These are phyloP conservation scores for Trypanosomatidae sp. DNA, from an alignment of 208 protist species.

Conservation along the genomic window DNA sequence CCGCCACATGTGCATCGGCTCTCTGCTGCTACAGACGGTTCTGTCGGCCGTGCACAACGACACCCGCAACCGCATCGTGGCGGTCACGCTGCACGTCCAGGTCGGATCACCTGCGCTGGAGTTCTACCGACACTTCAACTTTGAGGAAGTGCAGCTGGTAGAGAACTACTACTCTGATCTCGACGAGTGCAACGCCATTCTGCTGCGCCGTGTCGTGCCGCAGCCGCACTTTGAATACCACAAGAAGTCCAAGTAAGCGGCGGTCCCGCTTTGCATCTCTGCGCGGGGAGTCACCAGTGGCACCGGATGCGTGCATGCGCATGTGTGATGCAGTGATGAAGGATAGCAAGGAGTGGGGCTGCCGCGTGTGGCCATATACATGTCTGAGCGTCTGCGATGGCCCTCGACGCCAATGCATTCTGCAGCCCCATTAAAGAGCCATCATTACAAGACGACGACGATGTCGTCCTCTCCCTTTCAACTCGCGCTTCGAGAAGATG, in stretches of 20 bases:
- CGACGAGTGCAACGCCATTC: constrained; percentile 68
- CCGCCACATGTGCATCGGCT: constrained; percentile 85
- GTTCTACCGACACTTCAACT: constrained; percentile 87
- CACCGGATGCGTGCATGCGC: background rate
- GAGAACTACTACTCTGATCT: constrained; percentile 87
- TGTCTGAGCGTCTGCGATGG: background rate
- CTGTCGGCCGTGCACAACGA: constrained; percentile 58
- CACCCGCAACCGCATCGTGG: constrained; percentile 41
- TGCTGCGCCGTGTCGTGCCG: constrained; percentile 57
- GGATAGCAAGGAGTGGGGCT: background rate
- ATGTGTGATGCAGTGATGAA: background rate
- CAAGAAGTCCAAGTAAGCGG: constrained; percentile 36
- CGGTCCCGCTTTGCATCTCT: background rate
- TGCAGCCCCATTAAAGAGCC: background rate
- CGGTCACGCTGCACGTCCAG: constrained; percentile 86
- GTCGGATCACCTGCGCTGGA: constrained; percentile 69
- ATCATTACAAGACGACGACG: background rate
- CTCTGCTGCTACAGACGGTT: constrained; percentile 59
- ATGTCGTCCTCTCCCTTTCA: background rate
- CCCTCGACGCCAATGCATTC: background rate
- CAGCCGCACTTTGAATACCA: constrained; percentile 48
- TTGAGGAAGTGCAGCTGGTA: constrained; percentile 49
- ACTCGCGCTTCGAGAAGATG: background rate
- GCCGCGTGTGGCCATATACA: background rate
- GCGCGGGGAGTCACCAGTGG: background rate